Conservation (phyloP, 225 moss, liverwort and hornwort genomes). For the Marchantia paleacea region DNA sequence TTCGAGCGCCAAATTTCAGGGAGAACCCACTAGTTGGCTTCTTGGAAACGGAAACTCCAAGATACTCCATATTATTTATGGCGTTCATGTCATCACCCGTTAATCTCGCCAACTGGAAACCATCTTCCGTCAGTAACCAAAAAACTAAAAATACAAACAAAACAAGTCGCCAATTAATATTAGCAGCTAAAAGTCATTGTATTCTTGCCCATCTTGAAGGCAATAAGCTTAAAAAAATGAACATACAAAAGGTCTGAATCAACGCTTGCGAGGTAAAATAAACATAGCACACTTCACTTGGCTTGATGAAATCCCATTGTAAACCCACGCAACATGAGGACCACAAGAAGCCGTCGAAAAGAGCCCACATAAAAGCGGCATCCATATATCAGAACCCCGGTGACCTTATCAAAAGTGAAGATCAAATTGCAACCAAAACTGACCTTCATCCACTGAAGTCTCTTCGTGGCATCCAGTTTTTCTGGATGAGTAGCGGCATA, state of each 20-base stretch:
- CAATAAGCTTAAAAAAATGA: neutral
- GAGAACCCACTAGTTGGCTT: slow-evolving; percentile 67
- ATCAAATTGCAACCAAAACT: neutral
- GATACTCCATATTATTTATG: slow-evolving; percentile 86
- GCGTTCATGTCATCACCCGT: slow-evolving; percentile 92
- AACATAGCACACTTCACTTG: neutral
- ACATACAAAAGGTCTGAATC: neutral
- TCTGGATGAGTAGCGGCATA: slow-evolving; percentile 99
- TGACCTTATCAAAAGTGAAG: too few relatives aligned
- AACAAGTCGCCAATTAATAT: neutral
- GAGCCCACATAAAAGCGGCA: neutral
- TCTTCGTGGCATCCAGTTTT: slow-evolving; percentile 83
- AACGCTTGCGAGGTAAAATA: neutral
- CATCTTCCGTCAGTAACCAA: neutral
- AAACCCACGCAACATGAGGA: neutral
- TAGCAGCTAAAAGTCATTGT: too few relatives aligned
- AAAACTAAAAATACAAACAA: neutral
- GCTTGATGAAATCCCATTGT: neutral
- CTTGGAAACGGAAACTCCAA: slow-evolving; percentile 82
- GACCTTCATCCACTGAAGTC: slow-evolving; percentile 99
- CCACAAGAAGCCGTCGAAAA: neutral
- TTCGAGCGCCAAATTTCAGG: slow-evolving; percentile 72
- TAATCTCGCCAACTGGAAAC: slow-evolving; percentile 68
- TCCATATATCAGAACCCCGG: neutral
- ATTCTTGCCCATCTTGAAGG: neutral